Percentiles rank a stretch among this genome's conserved stretches.
These are phyloP conservation scores for Solanum lignicaule DNA, from an alignment of 257 asterid genomes.

Conservation along the genomic window DNA sequence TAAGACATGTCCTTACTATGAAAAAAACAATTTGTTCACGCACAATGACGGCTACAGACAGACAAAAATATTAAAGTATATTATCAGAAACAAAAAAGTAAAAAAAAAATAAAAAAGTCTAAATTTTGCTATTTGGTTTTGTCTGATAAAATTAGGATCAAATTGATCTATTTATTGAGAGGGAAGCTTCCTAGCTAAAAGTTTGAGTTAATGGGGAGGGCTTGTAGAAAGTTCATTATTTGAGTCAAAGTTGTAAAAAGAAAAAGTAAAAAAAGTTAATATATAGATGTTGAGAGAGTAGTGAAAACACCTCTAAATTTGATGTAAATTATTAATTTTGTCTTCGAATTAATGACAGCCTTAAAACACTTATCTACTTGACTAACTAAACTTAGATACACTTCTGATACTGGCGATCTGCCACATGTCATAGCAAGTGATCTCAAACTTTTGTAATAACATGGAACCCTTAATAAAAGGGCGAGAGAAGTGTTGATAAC, in stretches of 20 bases:
- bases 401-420: no score
- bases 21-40: neutral
- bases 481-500: neutral
- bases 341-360: neutral
- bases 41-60: neutral
- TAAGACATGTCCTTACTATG: neutral
- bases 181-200: neutral
- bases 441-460: no score
- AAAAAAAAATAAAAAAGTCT: neutral
- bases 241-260: neutral
- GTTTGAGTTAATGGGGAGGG: neutral
- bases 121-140: neutral
- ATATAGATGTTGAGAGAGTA: neutral
- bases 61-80: neutral
- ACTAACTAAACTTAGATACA: no score
- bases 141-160: neutral
- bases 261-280: no score
- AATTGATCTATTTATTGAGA: neutral
- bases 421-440: neutral
- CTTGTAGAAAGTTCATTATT: no score
- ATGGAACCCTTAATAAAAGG: no score
- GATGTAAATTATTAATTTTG: no score
- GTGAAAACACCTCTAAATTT: accelerated
- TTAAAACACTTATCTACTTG: no score
- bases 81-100: neutral